These are phyloP conservation scores for Globisporangium rhizosaccharum DNA, from an alignment of 352 stramenopile species.

Conservation along the genomic window DNA sequence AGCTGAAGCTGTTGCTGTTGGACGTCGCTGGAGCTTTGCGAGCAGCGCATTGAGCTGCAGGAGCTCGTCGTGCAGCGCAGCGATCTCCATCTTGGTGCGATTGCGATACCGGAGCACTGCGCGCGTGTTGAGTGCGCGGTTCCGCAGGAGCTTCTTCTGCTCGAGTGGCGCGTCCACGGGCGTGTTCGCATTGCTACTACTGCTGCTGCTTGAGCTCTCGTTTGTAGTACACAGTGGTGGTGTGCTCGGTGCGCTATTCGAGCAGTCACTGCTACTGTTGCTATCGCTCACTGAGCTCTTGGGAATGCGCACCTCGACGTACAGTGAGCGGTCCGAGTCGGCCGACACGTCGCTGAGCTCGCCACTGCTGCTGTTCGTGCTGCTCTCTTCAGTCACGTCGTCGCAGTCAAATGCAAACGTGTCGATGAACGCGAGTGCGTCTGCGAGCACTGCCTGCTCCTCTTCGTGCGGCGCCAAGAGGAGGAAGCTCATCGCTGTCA, in stretches of 20 bases:
- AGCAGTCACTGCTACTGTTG: background rate
- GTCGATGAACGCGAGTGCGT: constrained; percentile 12
- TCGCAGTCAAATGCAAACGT: constrained; percentile 3
- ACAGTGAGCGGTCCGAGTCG: background rate
- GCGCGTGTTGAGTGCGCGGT: constrained; percentile 8
- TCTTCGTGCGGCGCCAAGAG: background rate
- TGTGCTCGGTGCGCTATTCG: background rate
- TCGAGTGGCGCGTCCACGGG: background rate
- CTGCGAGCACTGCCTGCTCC: constrained; percentile 4
- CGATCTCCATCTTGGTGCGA: constrained; percentile 7
- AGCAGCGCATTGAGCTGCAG: constrained; percentile 5
- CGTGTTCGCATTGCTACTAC: background rate
- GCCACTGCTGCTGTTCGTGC: background rate
- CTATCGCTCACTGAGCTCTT: background rate
- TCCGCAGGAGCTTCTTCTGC: background rate
- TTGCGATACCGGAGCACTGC: constrained; percentile 11
- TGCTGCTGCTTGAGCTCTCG: background rate
- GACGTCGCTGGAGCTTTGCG: constrained; percentile 4
- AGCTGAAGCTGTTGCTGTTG: background rate
- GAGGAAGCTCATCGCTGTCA: constrained; percentile 7
- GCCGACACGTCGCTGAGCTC: background rate
- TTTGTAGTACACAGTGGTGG: no score
- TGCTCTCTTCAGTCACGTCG: background rate
- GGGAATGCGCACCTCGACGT: constrained; percentile 3
- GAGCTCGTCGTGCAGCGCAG: constrained; percentile 4